These are phyloP conservation scores for Cyamopsis tetragonoloba DNA, from an alignment of 306 rosid species.

Conservation along the genomic window DNA sequence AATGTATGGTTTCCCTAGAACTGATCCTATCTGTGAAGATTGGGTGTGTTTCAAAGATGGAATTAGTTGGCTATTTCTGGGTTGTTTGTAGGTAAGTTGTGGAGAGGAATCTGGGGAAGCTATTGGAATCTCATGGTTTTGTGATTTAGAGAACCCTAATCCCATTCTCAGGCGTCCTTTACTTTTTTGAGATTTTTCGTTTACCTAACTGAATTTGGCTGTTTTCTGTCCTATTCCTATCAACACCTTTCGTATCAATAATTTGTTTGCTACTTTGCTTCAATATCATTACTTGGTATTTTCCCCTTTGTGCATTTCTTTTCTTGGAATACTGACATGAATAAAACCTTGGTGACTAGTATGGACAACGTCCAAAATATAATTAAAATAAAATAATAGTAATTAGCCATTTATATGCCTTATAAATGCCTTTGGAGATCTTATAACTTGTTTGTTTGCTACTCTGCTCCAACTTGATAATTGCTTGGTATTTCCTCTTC, in stretches of 20 bases:
- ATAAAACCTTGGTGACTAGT: background rate
- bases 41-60: background rate
- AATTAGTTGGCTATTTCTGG: background rate
- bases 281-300: background rate
- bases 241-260: background rate
- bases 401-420: too few relatives aligned
- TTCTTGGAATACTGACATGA: background rate
- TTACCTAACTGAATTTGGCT: background rate
- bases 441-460: too few relatives aligned
- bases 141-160: conserved; percentile 13
- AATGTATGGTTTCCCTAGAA: conserved; percentile 46
- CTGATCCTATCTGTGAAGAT: conserved; percentile 30
- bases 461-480: too few relatives aligned
- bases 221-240: background rate
- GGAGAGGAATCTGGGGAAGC: conserved; percentile 36
- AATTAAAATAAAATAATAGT: too few relatives aligned
- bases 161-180: conserved; percentile 37
- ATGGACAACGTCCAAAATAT: too few relatives aligned
- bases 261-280: background rate
- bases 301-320: conserved; percentile 6
- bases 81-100: background rate
- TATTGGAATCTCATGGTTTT: conserved; percentile 38
- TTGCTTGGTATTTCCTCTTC: too few relatives aligned
- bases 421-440: too few relatives aligned
- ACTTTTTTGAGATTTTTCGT: background rate